Evolutionary conservation across 2,329 filamentous ascomycete species (phyloP), one percentile per base, ranked within the genome.

Genomic region (Phaeosphaeriaceae sp.): DNA sequence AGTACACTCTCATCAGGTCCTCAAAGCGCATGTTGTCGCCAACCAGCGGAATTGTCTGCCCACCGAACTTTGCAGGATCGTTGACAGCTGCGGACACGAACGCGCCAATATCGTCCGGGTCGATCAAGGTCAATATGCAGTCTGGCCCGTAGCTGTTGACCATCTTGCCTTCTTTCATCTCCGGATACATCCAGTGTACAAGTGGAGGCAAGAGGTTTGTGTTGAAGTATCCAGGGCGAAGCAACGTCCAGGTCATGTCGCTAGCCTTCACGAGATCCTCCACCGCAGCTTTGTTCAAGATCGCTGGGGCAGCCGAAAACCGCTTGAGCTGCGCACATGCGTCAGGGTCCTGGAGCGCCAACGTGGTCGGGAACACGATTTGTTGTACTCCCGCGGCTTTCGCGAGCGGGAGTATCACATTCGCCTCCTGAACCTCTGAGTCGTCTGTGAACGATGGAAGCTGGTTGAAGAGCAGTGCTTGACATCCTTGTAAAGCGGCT

Each of bases 221-320:
- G 80, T 84, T 83, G 74, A 87, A 86, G 64, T 77, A 80, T 1
- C 80, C 82, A 0, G 83, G 82, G 1, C 83, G 81, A 1, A 87
- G 66, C 22, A 86, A 78, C 0, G 84, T 85, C 79, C 81, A 86
- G 8, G 68, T 61, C 67, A 9, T 64, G 54, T 21, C 76, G 71
- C 3, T 83, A 67, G 21, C 70, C 23, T 59, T 61, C 7, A 70
- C 63, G 1, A 69, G 46, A 1, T 73, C 59, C 60, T 86, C 84
- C 22, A 84, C 77, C 1, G 67, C 65, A 21, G 73, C 65, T 64
- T 86, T 86, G 21, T 72, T 72, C 7, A 72, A 58, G 3, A 82
- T 49, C 3, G 67, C 62, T 6, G 63, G 56, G 2, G 60, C 61
- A 17, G 59, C 49, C 7, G 58, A 44, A 2, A 58, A 59, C 22